These are phyloP conservation scores for Chlorella sorokiniana DNA, from an alignment of 139 green algal species.

Conservation along the genomic window DNA sequence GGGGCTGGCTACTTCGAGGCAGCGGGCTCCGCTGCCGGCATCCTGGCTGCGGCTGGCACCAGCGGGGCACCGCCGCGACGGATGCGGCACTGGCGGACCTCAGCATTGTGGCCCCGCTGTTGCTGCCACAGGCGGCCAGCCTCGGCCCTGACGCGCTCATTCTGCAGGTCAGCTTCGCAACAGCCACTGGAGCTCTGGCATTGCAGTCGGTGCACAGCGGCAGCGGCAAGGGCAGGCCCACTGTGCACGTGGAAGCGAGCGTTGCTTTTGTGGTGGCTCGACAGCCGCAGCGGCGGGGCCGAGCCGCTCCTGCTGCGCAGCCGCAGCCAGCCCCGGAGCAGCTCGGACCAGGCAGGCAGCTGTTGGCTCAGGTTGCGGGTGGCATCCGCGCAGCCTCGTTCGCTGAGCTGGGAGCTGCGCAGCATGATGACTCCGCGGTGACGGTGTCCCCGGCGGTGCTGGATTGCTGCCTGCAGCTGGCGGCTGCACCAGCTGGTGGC, in stretches of 20 bases:
- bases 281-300: background rate
- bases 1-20: slow-evolving; percentile 45
- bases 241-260: background rate
- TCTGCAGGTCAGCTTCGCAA: background rate
- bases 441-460: slow-evolving; percentile 39
- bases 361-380: background rate
- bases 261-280: background rate
- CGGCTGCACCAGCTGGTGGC: background rate
- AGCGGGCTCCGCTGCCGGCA: slow-evolving; percentile 6
- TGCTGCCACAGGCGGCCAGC: slow-evolving; percentile 15
- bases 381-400: slow-evolving; percentile 1
- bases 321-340: too few species aligned
- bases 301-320: too few species aligned
- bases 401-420: slow-evolving; percentile 8
- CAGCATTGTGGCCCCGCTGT: slow-evolving; percentile 33
- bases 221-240: background rate
- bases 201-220: slow-evolving; percentile 1
- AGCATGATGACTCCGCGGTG: slow-evolving; percentile 23
- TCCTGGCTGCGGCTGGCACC: background rate
- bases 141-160: background rate
- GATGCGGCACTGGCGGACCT: background rate
- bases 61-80: background rate
- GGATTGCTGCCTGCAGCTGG: slow-evolving; percentile 45
- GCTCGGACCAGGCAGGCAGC: background rate
- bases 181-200: slow-evolving; percentile 25